phyloP scores from a whole-genome alignment of 2,329 filamentous ascomycete species.

The Aspergillus sp. region DNA sequence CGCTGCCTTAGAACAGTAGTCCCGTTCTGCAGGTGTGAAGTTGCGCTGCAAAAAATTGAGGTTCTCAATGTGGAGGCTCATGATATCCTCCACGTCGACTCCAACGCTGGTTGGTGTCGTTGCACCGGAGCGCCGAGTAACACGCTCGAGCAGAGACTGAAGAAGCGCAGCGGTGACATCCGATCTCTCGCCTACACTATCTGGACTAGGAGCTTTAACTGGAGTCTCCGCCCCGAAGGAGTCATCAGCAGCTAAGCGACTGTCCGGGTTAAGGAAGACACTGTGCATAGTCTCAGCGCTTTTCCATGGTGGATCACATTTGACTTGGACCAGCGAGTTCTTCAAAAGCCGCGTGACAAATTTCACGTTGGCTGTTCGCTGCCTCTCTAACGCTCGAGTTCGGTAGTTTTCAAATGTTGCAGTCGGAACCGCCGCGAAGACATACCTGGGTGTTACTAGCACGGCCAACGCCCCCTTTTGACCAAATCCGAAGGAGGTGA shows the following conservation, averaged over 20 bases:
- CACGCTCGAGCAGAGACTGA: constrained; percentile 15
- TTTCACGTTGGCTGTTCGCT: constrained; percentile 10
- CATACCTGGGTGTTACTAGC: constrained; percentile 39
- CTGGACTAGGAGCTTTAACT: background rate
- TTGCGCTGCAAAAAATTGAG: constrained; percentile 92
- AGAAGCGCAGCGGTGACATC: constrained; percentile 3
- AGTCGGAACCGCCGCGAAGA: constrained; percentile 33
- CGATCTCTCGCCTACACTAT: background rate
- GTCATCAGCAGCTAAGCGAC: constrained; percentile 11
- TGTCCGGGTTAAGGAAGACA: constrained; percentile 20
- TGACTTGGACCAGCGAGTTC: constrained; percentile 20
- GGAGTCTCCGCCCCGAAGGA: background rate
- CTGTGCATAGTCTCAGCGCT: constrained; percentile 11
- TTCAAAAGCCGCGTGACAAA: constrained; percentile 19
- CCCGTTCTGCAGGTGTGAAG: constrained; percentile 80
- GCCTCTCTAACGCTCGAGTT: constrained; percentile 7
- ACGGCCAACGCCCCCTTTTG: constrained; percentile 48
- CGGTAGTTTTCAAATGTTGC: constrained; percentile 19
- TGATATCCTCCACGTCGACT: constrained; percentile 65
- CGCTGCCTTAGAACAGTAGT: constrained; percentile 78
- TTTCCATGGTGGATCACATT: constrained; percentile 19
- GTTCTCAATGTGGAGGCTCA: constrained; percentile 85
- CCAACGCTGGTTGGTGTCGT: constrained; percentile 11
- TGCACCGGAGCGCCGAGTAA: background rate
- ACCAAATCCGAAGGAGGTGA: constrained; percentile 50